Evolutionary conservation across 352 stramenopile genomes (phyloP), one percentile per base, ranked within the genome.

Genomic region (Pythium coloratum): DNA sequence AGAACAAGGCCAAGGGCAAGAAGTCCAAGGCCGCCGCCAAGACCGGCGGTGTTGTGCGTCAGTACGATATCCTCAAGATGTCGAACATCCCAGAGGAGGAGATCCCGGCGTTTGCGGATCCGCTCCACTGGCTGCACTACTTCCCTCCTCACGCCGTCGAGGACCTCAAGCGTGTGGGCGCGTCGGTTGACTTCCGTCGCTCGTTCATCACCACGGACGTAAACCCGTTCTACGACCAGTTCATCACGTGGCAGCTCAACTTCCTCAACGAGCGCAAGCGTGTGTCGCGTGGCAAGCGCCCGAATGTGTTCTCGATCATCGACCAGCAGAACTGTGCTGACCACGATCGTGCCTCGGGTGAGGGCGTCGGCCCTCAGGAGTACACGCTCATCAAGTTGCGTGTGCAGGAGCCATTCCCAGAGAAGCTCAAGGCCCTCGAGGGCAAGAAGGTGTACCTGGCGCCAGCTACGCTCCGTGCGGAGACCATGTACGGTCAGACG

Each of bases 401-500:
- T 58, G 95, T 97, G 40, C 76, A 95, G 69, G 82, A 94, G 72
- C 87, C 77, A 56, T 84, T 92, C 71, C 83, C 88, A 26, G 80
- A 86, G 49, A 93, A 92, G 63, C 70, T 98, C 12, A 70, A 80
- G 36, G 40, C 83, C 7, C 80, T 98, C 26, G 69, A 75, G 1
- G 89, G 86, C 64, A 92, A 97, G 72, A 94, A 95, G 54, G 94
- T 99, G 13, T 99, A 95, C 78, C 75, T 99, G 47, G 97, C 98
- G 5, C 96, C 98, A 1, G 98, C 98, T 6, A 99, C 98, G 36
- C 87, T 99, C 36, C 94, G 98, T 64, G 97, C 98, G 0, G 98
- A 99, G 83, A 99, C 98, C 51, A 99, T 99, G 94, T 99, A 99
- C 76, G 98, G 98, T 55, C 98, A 99, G 88, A 99, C 98, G 13